Evolutionary conservation across 1,284 basidiomycete genomes (phyloP), one percentile per base, ranked within the genome.

Genomic region (Filobasidium uniguttulatum): DNA sequence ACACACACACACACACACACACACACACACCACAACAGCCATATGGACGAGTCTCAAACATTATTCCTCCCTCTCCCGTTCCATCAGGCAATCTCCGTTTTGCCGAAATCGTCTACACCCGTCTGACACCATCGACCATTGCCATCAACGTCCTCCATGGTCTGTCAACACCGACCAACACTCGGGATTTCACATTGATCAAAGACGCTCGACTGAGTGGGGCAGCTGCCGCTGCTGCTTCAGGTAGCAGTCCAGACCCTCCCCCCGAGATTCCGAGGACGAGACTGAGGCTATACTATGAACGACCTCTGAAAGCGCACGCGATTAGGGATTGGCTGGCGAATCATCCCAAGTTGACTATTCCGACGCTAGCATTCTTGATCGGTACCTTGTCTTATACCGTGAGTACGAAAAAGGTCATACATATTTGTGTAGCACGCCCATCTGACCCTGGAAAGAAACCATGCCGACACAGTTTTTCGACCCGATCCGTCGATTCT

Each of bases 61-160:
- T 96, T 29, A 68, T 71, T 1, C 72, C 76, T 7, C 80, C 85
- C 3, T 60, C 70, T 10, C 76, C 82, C 0, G 79, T 77, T 2
- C 75, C 83, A 9, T 70, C 80, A 10, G 83, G 85, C n/a, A 73
- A 73, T 8, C 74, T 78, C 22, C 80, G 85, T 22, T 82, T 72
- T 26, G 75, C 81, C 15, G 75, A 70, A 7, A 72, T 93, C 23
- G 71, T 69, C 1, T 93, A 80, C 63, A 70, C 74, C 1, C 72
- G 75, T 23, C 59, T 85, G 23, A 78, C 79, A 20, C 76, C 83
- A 1, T 84, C 90, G 1, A 77, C 83, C 0, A 78, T 83, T 31
- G 89, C 90, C 0, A 82, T 83, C 46, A 96, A 94, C 64, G 82
- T 81, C 52, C 69, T 90, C 1, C 85, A 97, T 62, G 85, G 87